Evolutionary conservation across 2,329 filamentous ascomycete species (phyloP).

Genomic region (Erysiphe pulchra): DNA sequence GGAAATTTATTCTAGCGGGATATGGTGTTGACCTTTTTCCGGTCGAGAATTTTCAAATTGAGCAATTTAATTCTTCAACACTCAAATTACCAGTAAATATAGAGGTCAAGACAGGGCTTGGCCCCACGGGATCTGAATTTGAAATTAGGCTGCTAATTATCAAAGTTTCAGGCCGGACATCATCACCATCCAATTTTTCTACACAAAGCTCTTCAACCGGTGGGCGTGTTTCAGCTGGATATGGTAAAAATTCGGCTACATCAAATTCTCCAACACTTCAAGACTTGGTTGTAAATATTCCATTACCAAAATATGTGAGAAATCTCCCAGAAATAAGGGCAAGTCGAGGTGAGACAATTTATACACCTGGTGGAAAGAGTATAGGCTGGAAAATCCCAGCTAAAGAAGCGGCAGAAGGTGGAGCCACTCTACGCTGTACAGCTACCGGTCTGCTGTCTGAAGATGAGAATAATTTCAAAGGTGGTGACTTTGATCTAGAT

Average conservation of each 20-base stretch:
- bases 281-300: conserved; percentile 52
- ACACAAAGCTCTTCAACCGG: conserved; percentile 14
- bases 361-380: conserved; percentile 42
- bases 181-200: conserved; percentile 16
- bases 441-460: conserved; percentile 38
- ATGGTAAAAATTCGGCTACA: conserved; percentile 20
- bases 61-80: conserved; percentile 25
- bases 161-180: conserved; percentile 28
- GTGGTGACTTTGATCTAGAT: conserved; percentile 13
- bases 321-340: conserved; percentile 65
- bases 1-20: conserved; percentile 73
- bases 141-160: conserved; percentile 57
- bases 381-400: conserved; percentile 66
- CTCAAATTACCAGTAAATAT: conserved; percentile 62
- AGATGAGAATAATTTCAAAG: conserved; percentile 21
- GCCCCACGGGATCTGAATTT: conserved; percentile 54
- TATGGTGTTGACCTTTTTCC: conserved; percentile 86
- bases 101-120: conserved; percentile 60
- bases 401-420: conserved; percentile 47
- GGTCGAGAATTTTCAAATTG: conserved; percentile 30
- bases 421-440: conserved; percentile 54
- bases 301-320: conserved; percentile 52
- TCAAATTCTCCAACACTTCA: conserved; percentile 31
- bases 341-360: conserved; percentile 60
- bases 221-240: conserved; percentile 17